A percentile compares a stretch with the other conserved stretches of the same genome.
Evolutionary conservation across 768 basidiomycete genomes (phyloP).

Genomic region (Gloeopeniophorella convolvens): DNA sequence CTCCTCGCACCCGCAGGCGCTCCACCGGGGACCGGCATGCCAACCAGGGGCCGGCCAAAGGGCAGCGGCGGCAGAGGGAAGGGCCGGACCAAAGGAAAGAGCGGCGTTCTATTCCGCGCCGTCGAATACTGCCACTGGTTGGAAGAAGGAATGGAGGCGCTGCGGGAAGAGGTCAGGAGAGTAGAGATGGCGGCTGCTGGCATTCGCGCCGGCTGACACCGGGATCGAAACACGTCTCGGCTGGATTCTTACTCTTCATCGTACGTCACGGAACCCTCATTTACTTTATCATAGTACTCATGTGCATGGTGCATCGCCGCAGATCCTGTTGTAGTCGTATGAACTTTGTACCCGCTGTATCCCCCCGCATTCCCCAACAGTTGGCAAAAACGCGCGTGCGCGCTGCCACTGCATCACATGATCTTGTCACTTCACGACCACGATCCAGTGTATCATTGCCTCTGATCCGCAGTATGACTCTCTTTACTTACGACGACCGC

Average conservation of each 20-base stretch:
- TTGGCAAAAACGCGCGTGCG: too few relatives aligned
- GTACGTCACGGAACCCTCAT: background rate
- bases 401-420: constrained; percentile 13
- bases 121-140: constrained; percentile 82
- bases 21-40: constrained; percentile 59
- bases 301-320: background rate
- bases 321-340: constrained; percentile 2
- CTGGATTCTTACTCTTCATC: background rate
- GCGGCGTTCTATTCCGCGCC: constrained; percentile 80
- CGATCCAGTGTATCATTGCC: too few relatives aligned
- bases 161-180: constrained; percentile 60
- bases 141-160: constrained; percentile 72
- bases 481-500: too few relatives aligned
- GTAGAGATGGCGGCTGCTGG: constrained; percentile 66
- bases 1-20: constrained; percentile 77
- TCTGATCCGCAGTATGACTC: too few relatives aligned
- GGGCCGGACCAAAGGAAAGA: constrained; percentile 78
- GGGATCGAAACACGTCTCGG: too few relatives aligned
- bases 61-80: constrained; percentile 55
- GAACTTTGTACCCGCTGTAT: background rate
- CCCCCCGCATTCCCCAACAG: too few relatives aligned
- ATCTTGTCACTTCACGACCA: background rate
- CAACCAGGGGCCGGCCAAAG: constrained; percentile 73
- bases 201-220: constrained; percentile 29
- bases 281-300: background rate